Base-by-base conservation (phyloP, 202 grass and related monocot genomes). In the Hordeum pubiflorum region DNA sequence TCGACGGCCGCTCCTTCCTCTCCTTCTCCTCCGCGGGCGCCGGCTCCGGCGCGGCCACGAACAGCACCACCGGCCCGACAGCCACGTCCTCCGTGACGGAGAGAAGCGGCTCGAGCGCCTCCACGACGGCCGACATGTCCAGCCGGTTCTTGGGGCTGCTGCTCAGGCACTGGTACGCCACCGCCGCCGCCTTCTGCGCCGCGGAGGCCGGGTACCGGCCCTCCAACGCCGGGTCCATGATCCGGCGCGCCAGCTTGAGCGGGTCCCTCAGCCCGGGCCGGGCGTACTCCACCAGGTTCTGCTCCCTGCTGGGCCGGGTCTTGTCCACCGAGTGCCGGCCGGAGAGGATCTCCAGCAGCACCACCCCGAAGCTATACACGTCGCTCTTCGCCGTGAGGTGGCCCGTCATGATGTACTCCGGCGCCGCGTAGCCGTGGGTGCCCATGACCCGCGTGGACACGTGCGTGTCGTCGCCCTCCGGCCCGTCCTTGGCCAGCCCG, bases 371-470 rank as follows among this genome's bases (percentile, higher is more conserved):
- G 61, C 90, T 97, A 46, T 92, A 94, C 57, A 97, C 94, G 63
- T 97, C 94, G 39, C 94, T 97, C 88, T 92, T 93, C 20, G 96
- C 43, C 14, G 95, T 98, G 3, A 98, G 74, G 87, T 95, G 96
- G 23, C 96, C 96, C 68, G 96, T 98, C 96, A 98, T 93, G 86
- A 98, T 93, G 56, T 98, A 98, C 72, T 98, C 96, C 10, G 96
- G 96, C n/a, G 96, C 96, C 0, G 96, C 96, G 7, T 95, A 98
- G 17, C 96, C 96, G 10, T 98, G 96, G 0, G 92, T 98, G 12
- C 96, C 92, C 96, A 98, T 98, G 1, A 98, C 96, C 10, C 92
- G 79, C 0, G 96, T 98, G 2, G 96, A 92, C 17, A 98, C 96
- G 58, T 98, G 96, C 5, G 96, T 94, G 69, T 98, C 89, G 40